Base-by-base conservation (phyloP, 78 protist genomes). In the Chrysochromulina tobinii region DNA sequence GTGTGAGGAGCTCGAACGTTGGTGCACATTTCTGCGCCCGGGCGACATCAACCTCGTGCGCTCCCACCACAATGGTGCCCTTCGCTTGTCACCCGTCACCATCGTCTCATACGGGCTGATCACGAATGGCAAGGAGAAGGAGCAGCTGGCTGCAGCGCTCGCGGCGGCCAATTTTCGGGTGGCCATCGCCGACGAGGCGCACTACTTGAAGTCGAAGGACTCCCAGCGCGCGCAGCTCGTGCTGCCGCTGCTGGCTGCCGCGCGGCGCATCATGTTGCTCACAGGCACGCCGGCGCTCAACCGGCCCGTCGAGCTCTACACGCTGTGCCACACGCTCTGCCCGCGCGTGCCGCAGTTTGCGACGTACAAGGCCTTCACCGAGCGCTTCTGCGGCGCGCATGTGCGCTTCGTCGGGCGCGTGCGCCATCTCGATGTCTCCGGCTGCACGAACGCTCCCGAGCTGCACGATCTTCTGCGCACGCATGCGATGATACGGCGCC, bases 241-340 rank as follows among this genome's bases (percentile, higher is more conserved):
- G 18, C n/a, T 27, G 23, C 69, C 69, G 14, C 6, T 83, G n/a
- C 27, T 58, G 9, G n/a, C 21, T 0, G 55, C 14, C n/a, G 88
- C 88, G 25, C 48, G n/a, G 38, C 91, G 94, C 3, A 6, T 20
- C n/a, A 1, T 94, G 51, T 68, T 94, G 38, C 94, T 97, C 53
- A 94, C 98, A 9, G 99, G 99, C 23, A 98, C 98, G 68, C 98
- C 98, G 1, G 95, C 97, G 51, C 81, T 95, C 27, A 88, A 96
- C 15, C 68, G 98, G 17, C 99, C 99, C 0, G 85, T 81, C 17
- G 99, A 98, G 92, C 93, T 98, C 27, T 96, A 27, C 92, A n/a
- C 95, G 14, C 99, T 95, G 90, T 57, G 97, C 53, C 23, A 57
- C 0, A 92, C 95, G 84, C 38, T 98, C 64, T 92, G 53, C 14